Conservation (phyloP, 768 basidiomycete species). For the Hemileccinum rubropunctum region DNA sequence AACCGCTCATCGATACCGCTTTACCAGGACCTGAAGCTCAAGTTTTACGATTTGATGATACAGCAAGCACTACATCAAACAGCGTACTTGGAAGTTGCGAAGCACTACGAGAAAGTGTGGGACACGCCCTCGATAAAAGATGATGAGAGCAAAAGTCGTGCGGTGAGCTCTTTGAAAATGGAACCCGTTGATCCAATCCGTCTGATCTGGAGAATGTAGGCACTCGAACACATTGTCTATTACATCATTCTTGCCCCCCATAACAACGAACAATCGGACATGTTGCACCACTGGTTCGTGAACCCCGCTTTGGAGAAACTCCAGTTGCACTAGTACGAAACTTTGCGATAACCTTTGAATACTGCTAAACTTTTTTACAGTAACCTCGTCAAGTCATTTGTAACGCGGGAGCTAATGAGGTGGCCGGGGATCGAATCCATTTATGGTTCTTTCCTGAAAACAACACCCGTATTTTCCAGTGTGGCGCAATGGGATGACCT, state of each 20-base stretch:
- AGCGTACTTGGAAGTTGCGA: constrained; percentile 89
- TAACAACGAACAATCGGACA: constrained; percentile 96
- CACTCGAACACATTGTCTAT: constrained; percentile 92
- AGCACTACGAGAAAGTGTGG: constrained; percentile 96
- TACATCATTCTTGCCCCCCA: constrained; percentile 92
- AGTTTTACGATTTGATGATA: constrained; percentile 96
- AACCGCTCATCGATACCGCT: neutral
- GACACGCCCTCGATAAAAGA: constrained; percentile 93
- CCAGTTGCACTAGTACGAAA: constrained; percentile 77
- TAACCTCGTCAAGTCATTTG: constrained; percentile 91
- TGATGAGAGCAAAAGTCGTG: constrained; percentile 69
- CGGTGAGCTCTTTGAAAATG: constrained; percentile 41
- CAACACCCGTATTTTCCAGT: constrained; percentile 75
- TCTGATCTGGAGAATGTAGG: constrained; percentile 42
- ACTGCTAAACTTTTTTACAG: constrained; percentile 40
- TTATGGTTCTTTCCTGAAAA: constrained; percentile 80
- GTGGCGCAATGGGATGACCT: constrained; percentile 92
- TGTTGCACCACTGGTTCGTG: constrained; percentile 82
- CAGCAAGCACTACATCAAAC: constrained; percentile 84
- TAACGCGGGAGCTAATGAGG: constrained; percentile 89
- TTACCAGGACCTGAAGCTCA: constrained; percentile 86
- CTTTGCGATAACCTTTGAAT: constrained; percentile 2
- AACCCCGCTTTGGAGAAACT: constrained; percentile 80
- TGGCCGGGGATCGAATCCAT: constrained; percentile 93
- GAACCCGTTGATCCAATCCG: neutral